phyloP scores from a whole-genome alignment of 345 rosid genomes.

The Triadica sebifera region DNA sequence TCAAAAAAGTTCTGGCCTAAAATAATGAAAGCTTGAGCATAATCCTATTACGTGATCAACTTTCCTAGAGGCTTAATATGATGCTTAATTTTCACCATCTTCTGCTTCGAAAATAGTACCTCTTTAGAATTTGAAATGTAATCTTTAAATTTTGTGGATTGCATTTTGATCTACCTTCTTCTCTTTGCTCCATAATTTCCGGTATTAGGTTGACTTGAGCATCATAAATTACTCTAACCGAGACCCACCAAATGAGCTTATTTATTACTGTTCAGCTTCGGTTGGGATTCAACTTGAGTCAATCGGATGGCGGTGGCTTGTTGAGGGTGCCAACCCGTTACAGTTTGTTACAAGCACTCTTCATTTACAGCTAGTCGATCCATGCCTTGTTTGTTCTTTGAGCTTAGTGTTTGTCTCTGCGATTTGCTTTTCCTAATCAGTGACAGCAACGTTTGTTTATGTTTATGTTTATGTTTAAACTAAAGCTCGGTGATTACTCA shows the following conservation, averaged over 20 bases:
- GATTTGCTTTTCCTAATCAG: background rate
- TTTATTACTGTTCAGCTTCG: background rate
- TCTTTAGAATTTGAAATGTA: background rate
- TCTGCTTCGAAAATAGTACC: background rate
- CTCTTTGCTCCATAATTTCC: background rate
- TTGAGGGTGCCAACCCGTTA: background rate
- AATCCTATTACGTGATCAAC: background rate
- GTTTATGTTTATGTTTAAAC: background rate
- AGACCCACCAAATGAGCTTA: background rate
- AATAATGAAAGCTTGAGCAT: background rate
- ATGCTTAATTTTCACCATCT: background rate
- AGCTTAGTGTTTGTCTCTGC: background rate
- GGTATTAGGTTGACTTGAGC: background rate
- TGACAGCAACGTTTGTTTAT: no score
- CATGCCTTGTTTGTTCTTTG: background rate
- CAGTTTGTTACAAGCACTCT: background rate
- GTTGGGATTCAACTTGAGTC: background rate
- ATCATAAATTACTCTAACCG: background rate
- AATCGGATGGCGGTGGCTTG: background rate
- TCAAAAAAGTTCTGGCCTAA: background rate
- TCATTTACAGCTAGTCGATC: background rate
- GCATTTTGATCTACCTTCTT: background rate
- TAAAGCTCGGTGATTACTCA: no score
- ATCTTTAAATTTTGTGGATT: background rate
- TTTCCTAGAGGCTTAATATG: background rate